Conservation (phyloP, 352 stramenopile species). For the Thalassiosira livingstoniorum region DNA sequence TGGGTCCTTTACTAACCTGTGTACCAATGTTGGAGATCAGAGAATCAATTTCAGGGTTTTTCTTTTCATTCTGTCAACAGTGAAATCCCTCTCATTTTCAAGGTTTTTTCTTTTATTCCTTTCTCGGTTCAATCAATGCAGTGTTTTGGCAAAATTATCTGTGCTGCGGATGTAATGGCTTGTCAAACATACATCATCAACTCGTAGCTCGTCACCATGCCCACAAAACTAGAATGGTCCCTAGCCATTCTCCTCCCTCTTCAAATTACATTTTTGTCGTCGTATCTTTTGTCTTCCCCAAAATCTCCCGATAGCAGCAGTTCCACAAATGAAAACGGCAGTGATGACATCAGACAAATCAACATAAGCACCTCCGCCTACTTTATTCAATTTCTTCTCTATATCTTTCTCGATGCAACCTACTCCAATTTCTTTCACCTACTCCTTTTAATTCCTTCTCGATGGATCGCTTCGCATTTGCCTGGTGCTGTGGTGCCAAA, state of each 20-base stretch:
- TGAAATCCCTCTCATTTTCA: neutral
- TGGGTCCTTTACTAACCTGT: too few species aligned
- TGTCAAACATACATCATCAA: neutral
- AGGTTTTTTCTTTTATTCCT: neutral
- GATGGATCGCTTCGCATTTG: conserved; percentile 31
- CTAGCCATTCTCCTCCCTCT: conserved; percentile 13
- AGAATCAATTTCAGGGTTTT: too few species aligned
- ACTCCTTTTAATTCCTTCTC: conserved; percentile 27
- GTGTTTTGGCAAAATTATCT: neutral
- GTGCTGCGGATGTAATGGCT: too few species aligned
- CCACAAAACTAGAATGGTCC: conserved; percentile 31
- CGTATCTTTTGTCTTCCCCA: neutral
- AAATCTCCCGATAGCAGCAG: neutral
- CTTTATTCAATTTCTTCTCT: conserved; percentile 34
- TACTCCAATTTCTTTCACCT: conserved; percentile 49
- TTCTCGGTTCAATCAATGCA: neutral
- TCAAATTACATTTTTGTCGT: conserved; percentile 24
- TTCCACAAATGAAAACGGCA: neutral
- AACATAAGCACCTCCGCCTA: conserved; percentile 6
- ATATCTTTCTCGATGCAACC: conserved; percentile 51
- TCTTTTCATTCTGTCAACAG: neutral
- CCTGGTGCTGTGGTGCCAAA: conserved; percentile 34
- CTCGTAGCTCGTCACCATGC: conserved; percentile 16
- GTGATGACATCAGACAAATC: neutral
- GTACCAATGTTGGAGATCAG: too few species aligned